These are phyloP conservation scores for Rubroboletus satanas DNA, from an alignment of 768 basidiomycete species.

Conservation along the genomic window DNA sequence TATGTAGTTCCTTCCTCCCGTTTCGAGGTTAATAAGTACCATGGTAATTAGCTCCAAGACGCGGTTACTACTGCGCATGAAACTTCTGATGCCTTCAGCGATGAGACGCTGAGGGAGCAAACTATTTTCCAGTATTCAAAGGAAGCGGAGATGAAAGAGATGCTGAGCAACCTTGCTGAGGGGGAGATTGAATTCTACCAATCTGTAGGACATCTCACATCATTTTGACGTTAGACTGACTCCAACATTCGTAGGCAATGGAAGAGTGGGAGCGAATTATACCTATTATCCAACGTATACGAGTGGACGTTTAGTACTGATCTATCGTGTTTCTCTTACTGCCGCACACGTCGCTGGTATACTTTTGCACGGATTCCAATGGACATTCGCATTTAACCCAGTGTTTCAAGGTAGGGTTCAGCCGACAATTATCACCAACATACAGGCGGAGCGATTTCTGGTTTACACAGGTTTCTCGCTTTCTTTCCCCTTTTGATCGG, in stretches of 20 bases:
- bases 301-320: slow-evolving; percentile 73
- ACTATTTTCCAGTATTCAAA: slow-evolving; percentile 85
- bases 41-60: slow-evolving; percentile 73
- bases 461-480: slow-evolving; percentile 5
- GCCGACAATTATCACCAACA: background rate
- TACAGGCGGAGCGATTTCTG: background rate
- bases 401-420: background rate
- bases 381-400: slow-evolving; percentile 3
- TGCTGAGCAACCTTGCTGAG: slow-evolving; percentile 84
- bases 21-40: background rate
- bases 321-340: slow-evolving; percentile 17
- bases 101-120: slow-evolving; percentile 91
- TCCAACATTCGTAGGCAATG: slow-evolving; percentile 59
- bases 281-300: slow-evolving; percentile 89
- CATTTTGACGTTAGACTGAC: slow-evolving; percentile 2
- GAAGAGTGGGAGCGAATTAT: slow-evolving; percentile 97
- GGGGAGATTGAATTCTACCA: slow-evolving; percentile 96
- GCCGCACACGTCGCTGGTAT: slow-evolving; percentile 10
- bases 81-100: slow-evolving; percentile 94
- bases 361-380: slow-evolving; percentile 7
- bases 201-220: slow-evolving; percentile 46
- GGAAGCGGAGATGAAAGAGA: slow-evolving; percentile 95
- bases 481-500: slow-evolving; percentile 11
- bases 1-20: slow-evolving; percentile 25
- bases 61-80: slow-evolving; percentile 94